Percentiles rank a stretch among this genome's conserved stretches.
Evolutionary conservation across 305 asterid species (phyloP).

Genomic region (Ilex paraguariensis): DNA sequence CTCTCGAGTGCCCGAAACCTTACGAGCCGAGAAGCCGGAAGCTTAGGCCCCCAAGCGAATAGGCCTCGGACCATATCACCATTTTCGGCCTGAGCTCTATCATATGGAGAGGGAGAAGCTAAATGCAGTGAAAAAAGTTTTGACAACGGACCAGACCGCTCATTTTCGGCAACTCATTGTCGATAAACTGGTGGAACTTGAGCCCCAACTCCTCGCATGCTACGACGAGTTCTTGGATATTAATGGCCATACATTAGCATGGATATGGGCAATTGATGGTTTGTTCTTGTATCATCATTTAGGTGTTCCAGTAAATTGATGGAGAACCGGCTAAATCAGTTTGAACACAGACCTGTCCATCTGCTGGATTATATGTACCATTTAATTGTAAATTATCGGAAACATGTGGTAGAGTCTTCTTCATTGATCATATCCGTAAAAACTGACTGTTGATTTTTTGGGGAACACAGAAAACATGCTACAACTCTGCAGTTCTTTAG

Average conservation of each 20-base stretch:
- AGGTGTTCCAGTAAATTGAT: too few species aligned
- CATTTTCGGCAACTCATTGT: conserved; percentile 4
- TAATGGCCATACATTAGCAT: conserved; percentile 13
- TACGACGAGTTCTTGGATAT: conserved; percentile 21
- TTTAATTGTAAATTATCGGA: conserved; percentile 18
- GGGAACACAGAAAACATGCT: too few species aligned
- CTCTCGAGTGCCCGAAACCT: conserved; percentile 13
- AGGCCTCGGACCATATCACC: conserved; percentile 29
- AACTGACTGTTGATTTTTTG: too few species aligned
- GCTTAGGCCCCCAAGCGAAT: conserved; percentile 21
- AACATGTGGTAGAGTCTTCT: neutral
- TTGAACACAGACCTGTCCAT: too few species aligned
- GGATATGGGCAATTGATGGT: conserved; percentile 23
- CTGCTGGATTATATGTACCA: conserved; percentile 33
- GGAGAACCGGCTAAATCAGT: too few species aligned
- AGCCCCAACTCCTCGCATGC: conserved; percentile 10
- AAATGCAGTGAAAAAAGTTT: conserved; percentile 5
- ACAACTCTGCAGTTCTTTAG: too few species aligned
- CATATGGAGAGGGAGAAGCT: conserved; percentile 20
- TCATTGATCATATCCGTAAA: too few species aligned
- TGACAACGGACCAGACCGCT: neutral
- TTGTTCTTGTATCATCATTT: conserved; percentile 15
- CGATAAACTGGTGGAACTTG: conserved; percentile 1
- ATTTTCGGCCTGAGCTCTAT: conserved; percentile 17
- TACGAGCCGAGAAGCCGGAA: conserved; percentile 14